Evolutionary conservation across 768 basidiomycete genomes (phyloP), one percentile per base, ranked within the genome.

Genomic region (Tricholoma sp.): DNA sequence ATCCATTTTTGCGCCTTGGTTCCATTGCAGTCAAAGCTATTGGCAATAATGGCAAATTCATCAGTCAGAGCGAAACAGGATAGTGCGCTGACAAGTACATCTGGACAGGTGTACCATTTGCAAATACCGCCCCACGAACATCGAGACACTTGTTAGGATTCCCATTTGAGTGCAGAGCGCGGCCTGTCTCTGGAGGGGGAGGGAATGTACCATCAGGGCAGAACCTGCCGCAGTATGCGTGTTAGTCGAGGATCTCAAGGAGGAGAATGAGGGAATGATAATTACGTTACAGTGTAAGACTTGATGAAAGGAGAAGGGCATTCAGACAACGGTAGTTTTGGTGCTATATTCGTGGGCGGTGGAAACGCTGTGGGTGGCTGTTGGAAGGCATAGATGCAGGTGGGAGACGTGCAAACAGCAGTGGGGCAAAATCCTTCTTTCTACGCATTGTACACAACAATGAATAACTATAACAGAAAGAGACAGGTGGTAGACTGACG

Each of bases 21-120:
- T 22, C 64, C 67, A 52, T 73, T 72, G 58, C 72, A 74, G 52
- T 72, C 71, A 39, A 67, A 71, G 37, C 72, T 74, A 14, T 46
- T 8, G 29, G 8, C 29, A 29, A 24, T 18, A 22, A 37, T 12
- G 29, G 4, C 29, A 29, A 4, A 29, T 29, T 8, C 29, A 8
- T 29, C 29, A 29, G 29, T 29, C 29, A 29, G 29, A 29, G 29
- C 29, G 29, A 29, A 29, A 29, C 29, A 8, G 8, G 29, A 29
- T 8, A 29, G 29, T 29, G 29, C 29, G 29, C 8, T 3, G 29
- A 29, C 29, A 29, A 29, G 8, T 29, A 71, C 71, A 71, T 66
- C 52, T 70, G 67, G 10, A 72, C 65, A 22, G 64, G 60, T 3
- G 65, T 69, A 3, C 67, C 66, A 57, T 72, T 72, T 4, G 59